Evolutionary conservation across 805 yeast genomes (phyloP), one percentile per base, ranked within the genome.

Genomic region (Kuraishia borneana): DNA sequence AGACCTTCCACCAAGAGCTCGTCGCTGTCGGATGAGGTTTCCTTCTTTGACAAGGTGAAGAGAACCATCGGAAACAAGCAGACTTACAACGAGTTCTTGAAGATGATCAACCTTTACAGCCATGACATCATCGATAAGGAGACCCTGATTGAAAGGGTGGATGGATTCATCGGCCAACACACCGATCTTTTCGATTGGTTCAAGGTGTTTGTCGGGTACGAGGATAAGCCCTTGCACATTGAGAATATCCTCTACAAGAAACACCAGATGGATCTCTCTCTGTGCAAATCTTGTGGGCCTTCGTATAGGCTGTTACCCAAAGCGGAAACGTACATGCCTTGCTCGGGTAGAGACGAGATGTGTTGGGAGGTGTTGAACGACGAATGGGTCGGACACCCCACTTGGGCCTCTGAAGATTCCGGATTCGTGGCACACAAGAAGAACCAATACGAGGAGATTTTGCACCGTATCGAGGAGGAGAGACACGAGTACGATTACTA

Each of bases 401-500:
- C 95, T n/a, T 92, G 99, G 99, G 98, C 97, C 3, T 89, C 97
- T 1, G 99, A 92, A 56, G 99, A 92, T 56, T 83, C 96, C 9
- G 99, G 98, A 0, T 92, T 89, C 48, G 88, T 92, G 53, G 96
- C 98, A n/a, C 99, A 92, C 56, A 75, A 97, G 43, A 92, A 92
- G 58, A 92, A 92, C 53, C 98, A 92, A 60, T 92, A 89, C 54
- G 99, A 92, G 58, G 99, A 92, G 55, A 83, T 92, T 33, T 60
- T 92, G 36, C 88, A 87, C 63, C 80, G 94, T 53, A 84, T 88
- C 38, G 98, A 92, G 58, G 98, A 92, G 54, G 98, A 92, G 60
- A 76, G 99, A 53, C 95, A 88, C 45, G 98, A 92, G 56, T 92
- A 88, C 55, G 99, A 92, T 53, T 88, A 76, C 51, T 84, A 81